phyloP scores from a whole-genome alignment of 352 stramenopile species.

The Phytopythium cucurbitacearum region DNA sequence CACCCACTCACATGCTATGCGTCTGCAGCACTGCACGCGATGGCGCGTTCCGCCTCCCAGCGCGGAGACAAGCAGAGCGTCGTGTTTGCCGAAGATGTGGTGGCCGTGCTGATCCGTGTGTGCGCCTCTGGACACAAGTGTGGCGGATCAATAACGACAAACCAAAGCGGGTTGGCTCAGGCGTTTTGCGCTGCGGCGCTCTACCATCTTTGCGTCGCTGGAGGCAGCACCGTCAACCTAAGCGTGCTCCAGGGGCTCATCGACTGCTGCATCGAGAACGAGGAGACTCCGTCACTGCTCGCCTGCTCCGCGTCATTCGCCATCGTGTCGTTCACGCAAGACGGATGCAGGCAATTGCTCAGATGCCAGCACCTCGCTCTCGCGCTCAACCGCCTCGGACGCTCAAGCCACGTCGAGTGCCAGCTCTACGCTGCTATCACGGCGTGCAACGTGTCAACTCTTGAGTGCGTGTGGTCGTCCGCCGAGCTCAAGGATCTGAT shows the following conservation, averaged over 20 bases:
- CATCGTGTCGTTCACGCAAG: constrained; percentile 67
- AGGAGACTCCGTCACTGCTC: constrained; percentile 63
- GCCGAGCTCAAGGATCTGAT: constrained; percentile 81
- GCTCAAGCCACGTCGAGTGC: constrained; percentile 68
- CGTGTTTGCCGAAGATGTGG: constrained; percentile 35
- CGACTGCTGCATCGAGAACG: constrained; percentile 62
- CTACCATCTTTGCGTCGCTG: constrained; percentile 61
- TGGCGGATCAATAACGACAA: constrained; percentile 1
- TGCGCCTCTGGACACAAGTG: constrained; percentile 15
- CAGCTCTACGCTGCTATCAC: constrained; percentile 79
- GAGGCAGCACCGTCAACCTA: constrained; percentile 26
- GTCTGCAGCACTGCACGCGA: constrained; percentile 41
- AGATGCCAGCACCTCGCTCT: constrained; percentile 41
- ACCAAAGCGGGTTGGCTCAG: constrained; percentile 30
- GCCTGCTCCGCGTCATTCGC: constrained; percentile 74
- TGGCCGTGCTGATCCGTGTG: constrained; percentile 43
- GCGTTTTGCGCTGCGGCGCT: constrained; percentile 71
- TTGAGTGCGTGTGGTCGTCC: constrained; percentile 68
- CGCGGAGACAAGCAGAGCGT: constrained; percentile 44
- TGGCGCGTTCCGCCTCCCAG: constrained; percentile 49
- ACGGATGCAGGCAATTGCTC: constrained; percentile 54
- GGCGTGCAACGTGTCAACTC: constrained; percentile 69
- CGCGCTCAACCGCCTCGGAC: constrained; percentile 64
- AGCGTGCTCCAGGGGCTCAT: constrained; percentile 62
- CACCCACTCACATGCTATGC: constrained; percentile 44